Evolutionary conservation across 306 rosid genomes (phyloP).

Genomic region (Sindora glabra): DNA sequence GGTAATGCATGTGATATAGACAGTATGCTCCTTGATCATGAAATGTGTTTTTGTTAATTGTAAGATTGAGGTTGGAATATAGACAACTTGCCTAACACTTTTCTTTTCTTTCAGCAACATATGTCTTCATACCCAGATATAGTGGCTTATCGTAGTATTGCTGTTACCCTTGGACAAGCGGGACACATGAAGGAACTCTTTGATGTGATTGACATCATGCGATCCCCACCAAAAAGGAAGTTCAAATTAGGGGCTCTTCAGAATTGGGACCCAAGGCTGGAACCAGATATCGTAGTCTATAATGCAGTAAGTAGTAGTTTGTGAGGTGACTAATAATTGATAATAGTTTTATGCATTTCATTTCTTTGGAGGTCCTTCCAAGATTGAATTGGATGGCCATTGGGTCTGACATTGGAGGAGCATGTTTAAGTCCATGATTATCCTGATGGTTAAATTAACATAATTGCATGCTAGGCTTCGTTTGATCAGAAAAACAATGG

Average conservation of each 20-base stretch:
- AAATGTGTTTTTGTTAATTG: neutral
- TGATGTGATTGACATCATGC: slow-evolving; percentile 83
- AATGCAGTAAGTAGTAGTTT: slow-evolving; percentile 61
- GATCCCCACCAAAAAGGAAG: slow-evolving; percentile 71
- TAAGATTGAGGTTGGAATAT: slow-evolving; percentile 12
- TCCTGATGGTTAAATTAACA: neutral
- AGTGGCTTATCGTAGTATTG: slow-evolving; percentile 82
- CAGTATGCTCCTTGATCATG: slow-evolving; percentile 12
- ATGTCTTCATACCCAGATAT: slow-evolving; percentile 87
- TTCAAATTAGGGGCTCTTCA: slow-evolving; percentile 63
- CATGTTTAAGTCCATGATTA: neutral
- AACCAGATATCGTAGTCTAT: slow-evolving; percentile 76
- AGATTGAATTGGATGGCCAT: slow-evolving; percentile 8
- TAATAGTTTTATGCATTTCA: neutral
- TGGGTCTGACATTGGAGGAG: neutral
- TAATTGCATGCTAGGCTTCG: too few species aligned
- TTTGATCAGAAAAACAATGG: too few species aligned
- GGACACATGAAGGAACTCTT: slow-evolving; percentile 90
- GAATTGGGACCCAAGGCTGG: slow-evolving; percentile 87
- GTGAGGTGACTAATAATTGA: neutral
- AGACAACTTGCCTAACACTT: slow-evolving; percentile 9
- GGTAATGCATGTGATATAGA: slow-evolving; percentile 32
- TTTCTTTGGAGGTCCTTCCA: slow-evolving; percentile 5
- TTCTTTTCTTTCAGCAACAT: slow-evolving; percentile 65
- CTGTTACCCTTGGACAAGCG: slow-evolving; percentile 92